Evolutionary conservation across 169 alveolate species (phyloP), one percentile per base, ranked within the genome.

Genomic region (Ichthyophthirius multifiliis): DNA sequence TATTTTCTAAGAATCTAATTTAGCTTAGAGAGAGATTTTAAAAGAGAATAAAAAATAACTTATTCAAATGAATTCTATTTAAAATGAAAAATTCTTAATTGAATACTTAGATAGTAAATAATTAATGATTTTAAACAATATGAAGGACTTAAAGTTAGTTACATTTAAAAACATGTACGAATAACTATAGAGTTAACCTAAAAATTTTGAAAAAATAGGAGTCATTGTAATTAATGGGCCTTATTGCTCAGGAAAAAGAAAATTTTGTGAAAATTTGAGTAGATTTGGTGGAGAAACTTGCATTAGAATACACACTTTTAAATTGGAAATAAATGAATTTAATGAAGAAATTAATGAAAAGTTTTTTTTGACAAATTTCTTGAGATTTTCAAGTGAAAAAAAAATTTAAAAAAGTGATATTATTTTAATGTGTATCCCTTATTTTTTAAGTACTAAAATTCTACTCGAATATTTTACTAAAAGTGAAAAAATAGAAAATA

Each of bases 401-500:
- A 55, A 55, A 27, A 55, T 55, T 3, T 55, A 55, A 55, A 55
- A 27, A 5, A 20, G 43, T 1, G 71, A 55, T 7, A 39, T 55
- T 16, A 27, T 67, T 2, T 32, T 67, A 1, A 32, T 39, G n/a
- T 41, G 64, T 31, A 62, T 67, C 3, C 77, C 77, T 34, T 62
- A 67, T 18, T 67, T 15, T 4, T 37, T 67, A 6, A 67, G 30
- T 23, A 39, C 63, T n/a, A 34, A 37, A 30, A 67, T 34, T 12
- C 39, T 67, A 0, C 7, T 67, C 5, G 77, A 67, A 37, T 67
- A 67, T 30, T 67, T 67, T 39, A 37, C 62, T 32, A 67, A 67
- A 44, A 67, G 55, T 12, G 77, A 67, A 67, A 67, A 67, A 23
- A 34, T 67, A 16, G 35, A 47, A 12, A 67, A 67, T 39, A 44